A percentile compares a stretch with the other conserved stretches of the same genome.
phyloP scores from a whole-genome alignment of 306 rosid genomes.

The Castanea sativa region DNA sequence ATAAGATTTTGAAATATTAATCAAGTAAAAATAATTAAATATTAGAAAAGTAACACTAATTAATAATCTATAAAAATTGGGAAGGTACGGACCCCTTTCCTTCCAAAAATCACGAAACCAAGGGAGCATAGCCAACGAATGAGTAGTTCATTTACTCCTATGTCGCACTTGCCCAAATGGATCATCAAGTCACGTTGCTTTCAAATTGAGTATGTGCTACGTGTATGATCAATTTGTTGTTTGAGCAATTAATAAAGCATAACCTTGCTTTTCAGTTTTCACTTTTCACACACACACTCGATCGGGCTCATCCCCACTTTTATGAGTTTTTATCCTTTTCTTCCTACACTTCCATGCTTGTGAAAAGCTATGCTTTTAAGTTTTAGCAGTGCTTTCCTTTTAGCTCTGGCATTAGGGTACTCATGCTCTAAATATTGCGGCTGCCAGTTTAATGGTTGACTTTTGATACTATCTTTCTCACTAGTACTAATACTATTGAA shows the following conservation, averaged over 20 bases:
- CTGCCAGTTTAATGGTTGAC: conserved; percentile 25
- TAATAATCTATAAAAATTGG: too few species aligned
- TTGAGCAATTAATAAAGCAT: background rate
- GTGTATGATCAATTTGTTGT: background rate
- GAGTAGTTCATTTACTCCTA: background rate
- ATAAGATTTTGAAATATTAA: too few species aligned
- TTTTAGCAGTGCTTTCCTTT: background rate
- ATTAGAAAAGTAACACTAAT: too few species aligned
- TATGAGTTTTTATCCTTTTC: background rate
- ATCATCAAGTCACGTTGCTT: conserved; percentile 18
- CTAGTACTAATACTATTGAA: too few species aligned
- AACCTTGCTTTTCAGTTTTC: background rate
- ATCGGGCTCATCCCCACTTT: too few species aligned
- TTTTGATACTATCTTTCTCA: background rate
- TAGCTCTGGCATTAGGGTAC: background rate
- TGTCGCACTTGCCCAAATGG: conserved; percentile 2
- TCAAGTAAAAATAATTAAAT: too few species aligned
- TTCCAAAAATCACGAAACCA: background rate
- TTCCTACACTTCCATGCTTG: background rate
- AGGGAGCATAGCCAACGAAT: background rate
- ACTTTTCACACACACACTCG: background rate
- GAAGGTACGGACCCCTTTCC: background rate
- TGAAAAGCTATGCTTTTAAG: background rate
- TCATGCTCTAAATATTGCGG: conserved; percentile 10
- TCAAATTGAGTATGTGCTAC: conserved; percentile 15